A percentile compares a stretch with the other conserved stretches of the same genome.
Conservation (phyloP, 495 filamentous ascomycete species). For the Annulohypoxylon stygium region DNA sequence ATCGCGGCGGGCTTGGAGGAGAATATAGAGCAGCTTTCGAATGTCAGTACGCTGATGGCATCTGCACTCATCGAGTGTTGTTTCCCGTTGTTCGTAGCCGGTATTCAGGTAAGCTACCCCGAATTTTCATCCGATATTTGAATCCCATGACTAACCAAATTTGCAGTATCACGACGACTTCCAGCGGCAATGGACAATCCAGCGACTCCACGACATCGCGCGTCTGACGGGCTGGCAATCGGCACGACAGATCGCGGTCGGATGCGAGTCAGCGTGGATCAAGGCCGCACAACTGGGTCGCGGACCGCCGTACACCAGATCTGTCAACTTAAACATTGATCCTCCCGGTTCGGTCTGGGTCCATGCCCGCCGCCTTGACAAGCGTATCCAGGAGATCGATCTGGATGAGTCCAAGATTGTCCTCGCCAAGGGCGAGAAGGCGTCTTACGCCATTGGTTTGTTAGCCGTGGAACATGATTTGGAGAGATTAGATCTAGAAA, state of each 20-base stretch:
- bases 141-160: background rate
- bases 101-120: conserved; percentile 65
- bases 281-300: conserved; percentile 75
- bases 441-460: conserved; percentile 67
- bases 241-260: conserved; percentile 79
- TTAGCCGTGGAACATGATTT: conserved; percentile 66
- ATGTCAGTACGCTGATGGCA: conserved; percentile 83
- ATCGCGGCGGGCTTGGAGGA: conserved; percentile 86
- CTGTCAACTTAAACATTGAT: conserved; percentile 53
- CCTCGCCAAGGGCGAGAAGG: conserved; percentile 62
- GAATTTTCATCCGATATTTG: no score
- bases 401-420: conserved; percentile 53
- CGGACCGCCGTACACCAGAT: conserved; percentile 78
- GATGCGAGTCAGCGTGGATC: conserved; percentile 87
- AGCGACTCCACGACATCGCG: conserved; percentile 78
- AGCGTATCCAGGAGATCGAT: conserved; percentile 56
- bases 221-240: conserved; percentile 89
- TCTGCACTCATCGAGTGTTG: conserved; percentile 83
- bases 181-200: conserved; percentile 82
- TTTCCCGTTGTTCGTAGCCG: conserved; percentile 87
- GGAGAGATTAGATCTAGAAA: conserved; percentile 60
- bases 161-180: conserved; percentile 75
- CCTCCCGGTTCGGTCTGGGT: conserved; percentile 56
- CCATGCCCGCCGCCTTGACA: conserved; percentile 58
- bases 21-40: conserved; percentile 65